A percentile compares a stretch with the other conserved stretches of the same genome.
These are phyloP conservation scores for Phanerochaete sordida DNA, from an alignment of 768 basidiomycete genomes.

Conservation along the genomic window DNA sequence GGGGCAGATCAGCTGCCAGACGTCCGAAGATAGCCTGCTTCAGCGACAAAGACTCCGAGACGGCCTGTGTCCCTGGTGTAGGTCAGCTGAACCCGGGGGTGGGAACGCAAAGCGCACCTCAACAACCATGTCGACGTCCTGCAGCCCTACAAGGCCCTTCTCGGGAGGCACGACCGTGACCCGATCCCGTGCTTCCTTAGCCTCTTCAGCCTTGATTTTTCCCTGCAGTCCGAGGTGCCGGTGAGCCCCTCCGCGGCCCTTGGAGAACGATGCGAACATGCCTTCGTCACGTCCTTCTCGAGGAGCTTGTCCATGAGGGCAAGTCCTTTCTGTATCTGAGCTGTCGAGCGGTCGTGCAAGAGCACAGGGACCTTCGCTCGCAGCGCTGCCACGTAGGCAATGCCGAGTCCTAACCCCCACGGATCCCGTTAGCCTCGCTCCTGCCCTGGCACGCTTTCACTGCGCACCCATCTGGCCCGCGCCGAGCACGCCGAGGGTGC, in stretches of 20 bases:
- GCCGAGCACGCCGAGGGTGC: slow-evolving; percentile 72
- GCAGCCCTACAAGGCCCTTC: slow-evolving; percentile 49
- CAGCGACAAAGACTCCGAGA: slow-evolving; percentile 76
- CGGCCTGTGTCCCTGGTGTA: slow-evolving; percentile 52
- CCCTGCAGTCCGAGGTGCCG: slow-evolving; percentile 32
- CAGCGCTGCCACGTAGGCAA: slow-evolving; percentile 82
- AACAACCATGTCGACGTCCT: slow-evolving; percentile 87
- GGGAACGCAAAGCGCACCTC: slow-evolving; percentile 53
- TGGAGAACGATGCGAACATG: background rate
- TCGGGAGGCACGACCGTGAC: slow-evolving; percentile 54
- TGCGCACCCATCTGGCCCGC: slow-evolving; percentile 75
- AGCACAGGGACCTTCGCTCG: slow-evolving; percentile 84
- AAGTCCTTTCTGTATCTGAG: slow-evolving; percentile 73
- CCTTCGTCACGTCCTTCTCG: slow-evolving; percentile 83
- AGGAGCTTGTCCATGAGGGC: slow-evolving; percentile 77
- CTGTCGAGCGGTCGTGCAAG: slow-evolving; percentile 74
- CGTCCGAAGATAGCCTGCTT: slow-evolving; percentile 76
- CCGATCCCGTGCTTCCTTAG: slow-evolving; percentile 68
- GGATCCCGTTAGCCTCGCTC: background rate
- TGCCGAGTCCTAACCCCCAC: slow-evolving; percentile 65
- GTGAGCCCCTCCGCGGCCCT: background rate
- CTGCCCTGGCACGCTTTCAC: background rate
- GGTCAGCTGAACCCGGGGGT: background rate
- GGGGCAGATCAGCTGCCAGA: slow-evolving; percentile 64
- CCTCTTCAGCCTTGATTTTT: slow-evolving; percentile 61